Conservation (phyloP, 225 moss, liverwort and hornwort species). For the Anthoceros angustus region DNA sequence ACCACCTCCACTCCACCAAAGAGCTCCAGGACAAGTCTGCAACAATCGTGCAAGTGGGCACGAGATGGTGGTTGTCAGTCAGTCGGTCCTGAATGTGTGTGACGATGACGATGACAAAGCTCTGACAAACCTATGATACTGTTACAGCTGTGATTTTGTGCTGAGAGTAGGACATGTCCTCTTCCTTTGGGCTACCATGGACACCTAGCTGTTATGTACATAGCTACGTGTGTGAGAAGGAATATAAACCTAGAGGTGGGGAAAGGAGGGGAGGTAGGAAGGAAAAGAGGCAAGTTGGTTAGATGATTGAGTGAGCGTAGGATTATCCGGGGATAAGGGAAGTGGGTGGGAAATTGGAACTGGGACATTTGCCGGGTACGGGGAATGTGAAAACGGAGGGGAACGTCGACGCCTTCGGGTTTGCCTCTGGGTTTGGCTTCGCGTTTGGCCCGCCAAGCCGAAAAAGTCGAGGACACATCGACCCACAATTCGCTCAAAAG, state of each 20-base stretch:
- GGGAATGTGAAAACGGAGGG: background rate
- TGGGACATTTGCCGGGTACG: background rate
- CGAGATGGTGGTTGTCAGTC: too few relatives aligned
- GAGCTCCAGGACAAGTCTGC: too few relatives aligned
- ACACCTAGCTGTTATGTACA: background rate
- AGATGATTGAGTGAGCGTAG: too few relatives aligned
- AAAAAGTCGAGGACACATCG: slow-evolving; percentile 1
- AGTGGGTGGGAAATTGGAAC: background rate
- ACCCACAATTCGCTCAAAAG: slow-evolving; percentile 4
- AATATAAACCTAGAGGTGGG: too few relatives aligned
- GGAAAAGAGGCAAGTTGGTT: too few relatives aligned
- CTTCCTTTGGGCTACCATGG: background rate
- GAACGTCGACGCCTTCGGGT: too few relatives aligned
- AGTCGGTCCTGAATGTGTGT: too few relatives aligned
- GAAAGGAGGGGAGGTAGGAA: too few relatives aligned
- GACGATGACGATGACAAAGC: background rate
- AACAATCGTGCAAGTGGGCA: too few relatives aligned
- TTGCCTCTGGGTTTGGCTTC: background rate
- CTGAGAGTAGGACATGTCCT: background rate
- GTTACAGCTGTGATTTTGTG: background rate
- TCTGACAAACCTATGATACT: background rate
- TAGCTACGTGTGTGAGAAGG: too few relatives aligned
- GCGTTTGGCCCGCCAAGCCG: background rate
- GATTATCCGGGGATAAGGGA: background rate
- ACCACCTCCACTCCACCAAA: too few relatives aligned